Base-by-base conservation (phyloP, 352 stramenopile genomes). In the Discostella stelligera region DNA sequence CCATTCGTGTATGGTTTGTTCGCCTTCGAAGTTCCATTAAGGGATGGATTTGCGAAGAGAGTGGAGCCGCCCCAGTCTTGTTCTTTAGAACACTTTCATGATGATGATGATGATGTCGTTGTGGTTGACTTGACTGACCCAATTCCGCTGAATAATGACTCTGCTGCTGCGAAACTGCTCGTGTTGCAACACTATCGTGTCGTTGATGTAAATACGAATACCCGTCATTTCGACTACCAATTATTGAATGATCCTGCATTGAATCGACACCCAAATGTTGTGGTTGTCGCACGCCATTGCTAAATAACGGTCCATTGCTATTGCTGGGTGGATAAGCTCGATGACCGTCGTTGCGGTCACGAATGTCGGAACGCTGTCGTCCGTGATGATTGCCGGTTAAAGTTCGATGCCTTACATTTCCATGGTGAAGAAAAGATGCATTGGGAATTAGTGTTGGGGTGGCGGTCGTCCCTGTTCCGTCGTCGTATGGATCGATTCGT, bases 401-500 rank as follows among this genome's bases (percentile, higher is more conserved):
- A 23, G 46, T 68, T 21, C 58, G 41, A 63, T 58, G 56, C 27
- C 32, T 49, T 37, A 49, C 27, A 37, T 58, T 65, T 0, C 49
- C 49, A 56, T 61, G 44, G n/a, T 48, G 56, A 23, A 48, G 30
- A 1, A 48, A 20, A 3, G 32, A 67, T 3, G 37, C 30, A 48
- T 46, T 49, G 14, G 48, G 37, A 21, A 25, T 66, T 66, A 60
- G n/a, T 32, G 54, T 1, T 37, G 44, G 50, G 41, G 18, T 21
- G 20, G 56, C 13, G 9, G 44, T 13, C 13, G 1, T 44, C 2
- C 37, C 37, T 10, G 18, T 48, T 25, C 52, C 16, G 41, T 66
- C 66, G 20, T 59, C 74, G 52, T 81, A 81, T 20, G 74, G 74
- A 62, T 81, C 74, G 50, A 81, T 76, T 9, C 74, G 64, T 46